Evolutionary conservation across 257 asterid species (phyloP), one percentile per base, ranked within the genome.

Genomic region (Fraxinus pennsylvanica): DNA sequence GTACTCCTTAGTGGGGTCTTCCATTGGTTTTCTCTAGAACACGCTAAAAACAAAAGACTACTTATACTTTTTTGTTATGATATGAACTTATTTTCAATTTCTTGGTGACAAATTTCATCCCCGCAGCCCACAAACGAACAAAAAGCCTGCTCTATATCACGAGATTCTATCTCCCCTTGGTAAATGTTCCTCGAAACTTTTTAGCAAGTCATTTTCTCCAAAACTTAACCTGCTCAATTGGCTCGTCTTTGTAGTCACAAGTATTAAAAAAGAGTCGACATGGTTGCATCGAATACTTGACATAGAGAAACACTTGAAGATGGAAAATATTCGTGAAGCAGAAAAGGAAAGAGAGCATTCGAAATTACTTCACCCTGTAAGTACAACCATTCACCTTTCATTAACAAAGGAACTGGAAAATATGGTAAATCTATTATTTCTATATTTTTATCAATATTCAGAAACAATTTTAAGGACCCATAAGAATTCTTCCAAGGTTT

Each of bases 401-500:
- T 74, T 71, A 79, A 79, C 79, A 71, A 59, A 54, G 72, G 66
- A 72, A 73, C 77, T 1, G 74, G 36, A 73, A 68, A 78, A 25
- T 65, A 33, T 2, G 8, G 65, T 76, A 30, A 63, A 50, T 59
- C 35, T 71, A 59, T 80, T 67, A 76, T 78, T 80, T 32, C 35
- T 8, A 25, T 21, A 50, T 73, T 75, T 81, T 70, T 54, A 22
- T 75, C 10, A 12, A 38, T 9, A 9, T 69, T 19, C 29, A 35
- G 75, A 72, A 74, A 69, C 78, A 76, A 2, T 25, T 71, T 87
- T 70, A 87, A 0, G 91, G 91, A 9, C 87, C 89, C 78, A 79
- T 41, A 38, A 85, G 83, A 79, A 87, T 72, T 72, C 86, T 83
- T 21, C 87, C 87, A 70, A 81, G 74, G 78, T 81, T 87, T 79